Conservation (phyloP, 164 flowering plant genomes). For the Amborella trichopoda region DNA sequence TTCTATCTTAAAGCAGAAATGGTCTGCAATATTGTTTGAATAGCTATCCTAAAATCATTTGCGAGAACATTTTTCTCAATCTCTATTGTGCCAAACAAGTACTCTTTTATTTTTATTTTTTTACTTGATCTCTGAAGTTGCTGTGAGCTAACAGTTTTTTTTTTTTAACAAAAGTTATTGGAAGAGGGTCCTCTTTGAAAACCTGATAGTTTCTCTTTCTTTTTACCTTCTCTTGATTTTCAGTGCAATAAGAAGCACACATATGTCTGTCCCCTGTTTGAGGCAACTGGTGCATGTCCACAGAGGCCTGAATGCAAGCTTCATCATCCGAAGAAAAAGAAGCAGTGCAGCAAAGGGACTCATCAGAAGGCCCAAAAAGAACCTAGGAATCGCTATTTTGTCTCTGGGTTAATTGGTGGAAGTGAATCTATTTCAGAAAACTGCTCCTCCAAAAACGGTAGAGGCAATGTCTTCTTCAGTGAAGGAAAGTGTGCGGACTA, state of each 20-base stretch:
- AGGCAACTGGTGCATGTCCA: constrained; percentile 67
- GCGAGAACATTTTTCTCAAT: neutral
- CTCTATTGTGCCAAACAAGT: neutral
- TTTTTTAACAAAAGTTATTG: no score
- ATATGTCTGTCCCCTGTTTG: constrained; percentile 66
- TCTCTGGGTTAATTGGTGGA: constrained; percentile 15
- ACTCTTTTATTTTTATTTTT: neutral
- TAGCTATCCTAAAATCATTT: neutral
- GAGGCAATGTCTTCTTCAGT: constrained; percentile 9
- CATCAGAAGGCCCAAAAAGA: constrained; percentile 27
- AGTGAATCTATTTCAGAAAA: constrained; percentile 20
- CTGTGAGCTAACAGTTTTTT: no score
- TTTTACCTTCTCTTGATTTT: constrained; percentile 17
- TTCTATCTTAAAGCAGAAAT: no score
- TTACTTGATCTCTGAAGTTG: no score
- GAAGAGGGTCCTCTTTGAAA: no score
- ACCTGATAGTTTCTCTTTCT: no score
- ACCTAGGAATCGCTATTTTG: constrained; percentile 59
- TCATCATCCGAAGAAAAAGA: constrained; percentile 65
- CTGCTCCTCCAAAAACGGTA: constrained; percentile 12
- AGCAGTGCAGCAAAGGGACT: constrained; percentile 33
- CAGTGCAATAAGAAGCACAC: constrained; percentile 97
- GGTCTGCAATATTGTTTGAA: no score
- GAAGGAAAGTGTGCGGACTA: constrained; percentile 42
- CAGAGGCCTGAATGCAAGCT: constrained; percentile 75